A percentile compares a stretch with the other conserved stretches of the same genome.
Evolutionary conservation across 1,284 basidiomycete genomes (phyloP).

Genomic region (Amylostereum areolatum): DNA sequence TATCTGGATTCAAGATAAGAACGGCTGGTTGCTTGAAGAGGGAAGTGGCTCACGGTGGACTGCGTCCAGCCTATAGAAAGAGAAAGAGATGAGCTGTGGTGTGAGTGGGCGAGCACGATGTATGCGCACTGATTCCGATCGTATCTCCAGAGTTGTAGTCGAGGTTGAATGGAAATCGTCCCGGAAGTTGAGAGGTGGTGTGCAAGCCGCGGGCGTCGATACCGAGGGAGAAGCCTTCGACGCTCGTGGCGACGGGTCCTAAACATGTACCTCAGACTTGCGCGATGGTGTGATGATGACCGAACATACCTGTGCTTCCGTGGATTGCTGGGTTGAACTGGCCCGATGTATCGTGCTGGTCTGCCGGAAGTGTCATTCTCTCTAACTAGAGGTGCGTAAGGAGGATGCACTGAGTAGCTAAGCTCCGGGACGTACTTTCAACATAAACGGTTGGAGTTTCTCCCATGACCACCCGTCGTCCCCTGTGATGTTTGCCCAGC

Average conservation of each 20-base stretch:
- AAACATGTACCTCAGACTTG: neutral
- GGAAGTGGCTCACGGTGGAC: neutral
- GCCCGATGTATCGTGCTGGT: too few relatives aligned
- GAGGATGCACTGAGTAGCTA: neutral
- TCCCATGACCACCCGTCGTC: slow-evolving; percentile 34
- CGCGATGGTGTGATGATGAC: too few relatives aligned
- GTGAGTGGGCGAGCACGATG: neutral
- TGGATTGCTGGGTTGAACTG: too few relatives aligned
- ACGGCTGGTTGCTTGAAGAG: neutral
- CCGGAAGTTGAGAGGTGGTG: slow-evolving; percentile 6
- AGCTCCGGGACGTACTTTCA: slow-evolving; percentile 17
- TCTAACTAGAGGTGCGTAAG: too few relatives aligned
- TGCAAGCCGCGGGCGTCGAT: slow-evolving; percentile 10
- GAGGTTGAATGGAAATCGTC: slow-evolving; percentile 13
- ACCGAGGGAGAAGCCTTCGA: neutral
- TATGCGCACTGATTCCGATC: slow-evolving; percentile 14
- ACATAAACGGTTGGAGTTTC: slow-evolving; percentile 24
- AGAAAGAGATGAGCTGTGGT: neutral
- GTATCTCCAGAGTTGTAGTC: slow-evolving; percentile 15
- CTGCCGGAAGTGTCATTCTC: too few relatives aligned
- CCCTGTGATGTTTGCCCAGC: slow-evolving; percentile 26
- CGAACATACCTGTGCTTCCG: too few relatives aligned
- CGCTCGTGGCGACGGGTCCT: neutral
- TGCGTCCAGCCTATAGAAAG: neutral
- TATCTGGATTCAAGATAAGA: slow-evolving; percentile 1